These are phyloP conservation scores for Millerozyma miso DNA, from an alignment of 805 yeast species.

Conservation along the genomic window DNA sequence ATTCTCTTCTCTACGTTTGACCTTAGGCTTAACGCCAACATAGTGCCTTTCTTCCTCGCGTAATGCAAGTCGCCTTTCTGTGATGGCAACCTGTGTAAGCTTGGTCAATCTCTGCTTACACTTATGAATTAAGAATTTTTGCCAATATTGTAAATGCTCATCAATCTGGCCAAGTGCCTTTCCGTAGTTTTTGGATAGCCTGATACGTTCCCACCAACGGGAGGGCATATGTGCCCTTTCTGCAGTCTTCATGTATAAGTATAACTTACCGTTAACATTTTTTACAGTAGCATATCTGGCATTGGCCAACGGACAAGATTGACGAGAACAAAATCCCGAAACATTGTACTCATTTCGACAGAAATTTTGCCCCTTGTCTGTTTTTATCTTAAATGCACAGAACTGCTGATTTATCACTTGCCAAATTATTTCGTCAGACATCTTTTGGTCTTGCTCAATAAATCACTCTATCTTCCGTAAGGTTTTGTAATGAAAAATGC, in stretches of 20 bases:
- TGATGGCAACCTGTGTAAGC: conserved; percentile 90
- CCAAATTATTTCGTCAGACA: conserved; percentile 90
- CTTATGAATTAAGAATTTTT: conserved; percentile 81
- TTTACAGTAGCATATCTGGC: conserved; percentile 87
- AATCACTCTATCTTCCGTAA: not conserved
- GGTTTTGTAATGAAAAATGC: conserved; percentile 2
- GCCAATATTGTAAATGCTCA: conserved; percentile 87
- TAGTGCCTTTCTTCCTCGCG: conserved; percentile 89
- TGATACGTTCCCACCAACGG: conserved; percentile 91
- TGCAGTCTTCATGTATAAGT: conserved; percentile 92
- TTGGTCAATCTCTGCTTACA: conserved; percentile 95
- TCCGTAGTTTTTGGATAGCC: conserved; percentile 81
- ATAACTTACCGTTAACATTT: conserved; percentile 71
- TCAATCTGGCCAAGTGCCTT: conserved; percentile 88
- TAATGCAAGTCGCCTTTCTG: conserved; percentile 89
- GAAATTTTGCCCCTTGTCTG: conserved; percentile 85
- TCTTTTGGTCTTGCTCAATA: conserved; percentile 6
- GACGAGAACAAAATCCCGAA: conserved; percentile 87
- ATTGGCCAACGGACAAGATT: conserved; percentile 94
- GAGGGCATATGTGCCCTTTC: conserved; percentile 97
- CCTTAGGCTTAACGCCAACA: conserved; percentile 90
- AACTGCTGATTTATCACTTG: conserved; percentile 93
- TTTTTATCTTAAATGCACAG: conserved; percentile 89
- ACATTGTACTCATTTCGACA: conserved; percentile 97
- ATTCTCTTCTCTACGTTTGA: conserved; percentile 87